Conservation (phyloP, 2,329 filamentous ascomycete species). For the Fusarium cicatricum region DNA sequence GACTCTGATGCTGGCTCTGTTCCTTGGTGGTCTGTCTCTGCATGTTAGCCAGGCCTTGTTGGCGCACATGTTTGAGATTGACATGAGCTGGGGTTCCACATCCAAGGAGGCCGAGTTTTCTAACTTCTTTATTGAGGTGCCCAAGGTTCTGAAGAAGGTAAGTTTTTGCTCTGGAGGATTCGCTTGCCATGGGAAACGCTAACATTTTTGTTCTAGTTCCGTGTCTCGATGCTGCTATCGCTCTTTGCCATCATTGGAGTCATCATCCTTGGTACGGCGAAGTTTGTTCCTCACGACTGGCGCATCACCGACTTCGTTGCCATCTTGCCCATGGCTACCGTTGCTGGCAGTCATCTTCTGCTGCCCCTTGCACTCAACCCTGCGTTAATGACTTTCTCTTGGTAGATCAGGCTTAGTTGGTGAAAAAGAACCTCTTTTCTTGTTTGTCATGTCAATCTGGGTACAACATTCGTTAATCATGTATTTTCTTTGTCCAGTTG, state of each 20-base stretch:
- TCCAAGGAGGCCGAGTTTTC: conserved; percentile 83
- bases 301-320: conserved; percentile 76
- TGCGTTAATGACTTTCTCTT: conserved; percentile 82
- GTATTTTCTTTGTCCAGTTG: neutral
- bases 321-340: conserved; percentile 77
- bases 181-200: conserved; percentile 39
- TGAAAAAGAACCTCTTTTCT: conserved; percentile 7
- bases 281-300: conserved; percentile 72
- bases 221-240: conserved; percentile 72
- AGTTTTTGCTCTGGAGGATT: conserved; percentile 55
- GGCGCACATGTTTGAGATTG: conserved; percentile 83
- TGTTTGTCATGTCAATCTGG: conserved; percentile 7
- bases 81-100: conserved; percentile 88
- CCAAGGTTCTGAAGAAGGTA: conserved; percentile 79
- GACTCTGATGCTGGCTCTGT: conserved; percentile 78
- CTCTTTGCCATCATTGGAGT: conserved; percentile 67
- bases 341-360: conserved; percentile 74
- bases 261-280: conserved; percentile 68
- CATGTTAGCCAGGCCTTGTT: conserved; percentile 83
- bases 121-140: conserved; percentile 86
- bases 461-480: neutral
- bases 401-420: conserved; percentile 52
- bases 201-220: conserved; percentile 62
- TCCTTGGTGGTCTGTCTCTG: conserved; percentile 81
- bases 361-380: conserved; percentile 79